phyloP scores from a whole-genome alignment of 768 basidiomycete species.

The Boletales sp. region DNA sequence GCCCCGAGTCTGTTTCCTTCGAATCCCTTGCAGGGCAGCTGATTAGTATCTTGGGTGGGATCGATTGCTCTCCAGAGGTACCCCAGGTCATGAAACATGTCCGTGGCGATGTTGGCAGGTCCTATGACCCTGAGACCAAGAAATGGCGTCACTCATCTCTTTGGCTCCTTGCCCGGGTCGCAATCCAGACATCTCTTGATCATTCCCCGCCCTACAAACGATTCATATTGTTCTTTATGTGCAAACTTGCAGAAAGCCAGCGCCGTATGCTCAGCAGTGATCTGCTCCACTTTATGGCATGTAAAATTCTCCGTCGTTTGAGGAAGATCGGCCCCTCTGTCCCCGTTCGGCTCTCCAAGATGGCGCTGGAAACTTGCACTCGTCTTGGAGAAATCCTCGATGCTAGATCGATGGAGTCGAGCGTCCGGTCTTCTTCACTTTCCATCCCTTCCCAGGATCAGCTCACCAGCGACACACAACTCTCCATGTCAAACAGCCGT shows the following conservation, averaged over 20 bases:
- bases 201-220: conserved; percentile 24
- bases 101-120: not conserved
- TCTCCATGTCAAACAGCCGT: conserved; percentile 31
- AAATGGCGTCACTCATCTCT: conserved; percentile 28
- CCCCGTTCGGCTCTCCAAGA: conserved; percentile 33
- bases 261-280: conserved; percentile 22
- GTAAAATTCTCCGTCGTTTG: conserved; percentile 17
- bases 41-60: not conserved
- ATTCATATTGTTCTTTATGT: conserved; percentile 28
- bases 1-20: no score
- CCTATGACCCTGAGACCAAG: no score
- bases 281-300: conserved; percentile 24
- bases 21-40: not conserved
- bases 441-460: conserved; percentile 1
- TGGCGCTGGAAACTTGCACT: conserved; percentile 33
- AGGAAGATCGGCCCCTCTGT: conserved; percentile 12
- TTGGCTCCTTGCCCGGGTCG: conserved; percentile 46
- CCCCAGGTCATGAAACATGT: not conserved
- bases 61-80: not conserved
- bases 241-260: not conserved
- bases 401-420: conserved; percentile 32
- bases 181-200: conserved; percentile 35
- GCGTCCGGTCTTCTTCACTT: conserved; percentile 19
- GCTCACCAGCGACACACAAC: conserved; percentile 23
- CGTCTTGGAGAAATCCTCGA: conserved; percentile 20